Conservation (phyloP, 1,139 yeast species). For the Lodderomyces pseudojiufengensis region DNA sequence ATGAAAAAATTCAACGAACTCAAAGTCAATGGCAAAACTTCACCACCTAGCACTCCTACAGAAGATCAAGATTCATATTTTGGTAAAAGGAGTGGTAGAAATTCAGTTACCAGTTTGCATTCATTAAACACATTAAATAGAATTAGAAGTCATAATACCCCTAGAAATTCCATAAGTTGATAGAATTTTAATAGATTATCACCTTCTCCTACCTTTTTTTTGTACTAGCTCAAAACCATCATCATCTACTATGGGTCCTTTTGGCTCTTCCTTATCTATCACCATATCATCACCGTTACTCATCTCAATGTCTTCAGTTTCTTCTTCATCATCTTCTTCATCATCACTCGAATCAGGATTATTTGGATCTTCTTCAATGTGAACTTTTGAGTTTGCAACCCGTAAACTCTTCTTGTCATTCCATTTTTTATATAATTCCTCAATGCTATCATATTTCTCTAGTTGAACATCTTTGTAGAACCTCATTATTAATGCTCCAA, state of each 20-base stretch:
- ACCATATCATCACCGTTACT: too few relatives aligned
- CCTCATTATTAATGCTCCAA: conserved; percentile 64
- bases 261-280: conserved; percentile 37
- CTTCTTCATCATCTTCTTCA: conserved; percentile 27
- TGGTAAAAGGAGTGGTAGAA: conserved; percentile 19
- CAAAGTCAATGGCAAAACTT: conserved; percentile 25
- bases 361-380: conserved; percentile 53
- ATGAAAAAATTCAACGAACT: conserved; percentile 48
- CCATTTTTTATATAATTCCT: conserved; percentile 58
- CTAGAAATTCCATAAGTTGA: conserved; percentile 37
- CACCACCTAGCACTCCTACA: conserved; percentile 24
- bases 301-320: conserved; percentile 21
- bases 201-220: conserved; percentile 49
- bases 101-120: conserved; percentile 39
- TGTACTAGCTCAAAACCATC: conserved; percentile 92
- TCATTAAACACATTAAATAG: conserved; percentile 42
- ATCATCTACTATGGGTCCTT: conserved; percentile 76
- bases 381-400: conserved; percentile 25
- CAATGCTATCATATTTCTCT: conserved; percentile 53
- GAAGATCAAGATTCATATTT: conserved; percentile 29
- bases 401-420: conserved; percentile 45
- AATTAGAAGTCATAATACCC: conserved; percentile 30
- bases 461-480: conserved; percentile 62
- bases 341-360: conserved; percentile 54
- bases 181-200: conserved; percentile 8